phyloP scores from a whole-genome alignment of 768 basidiomycete species.

The Austroboletus eburneus region DNA sequence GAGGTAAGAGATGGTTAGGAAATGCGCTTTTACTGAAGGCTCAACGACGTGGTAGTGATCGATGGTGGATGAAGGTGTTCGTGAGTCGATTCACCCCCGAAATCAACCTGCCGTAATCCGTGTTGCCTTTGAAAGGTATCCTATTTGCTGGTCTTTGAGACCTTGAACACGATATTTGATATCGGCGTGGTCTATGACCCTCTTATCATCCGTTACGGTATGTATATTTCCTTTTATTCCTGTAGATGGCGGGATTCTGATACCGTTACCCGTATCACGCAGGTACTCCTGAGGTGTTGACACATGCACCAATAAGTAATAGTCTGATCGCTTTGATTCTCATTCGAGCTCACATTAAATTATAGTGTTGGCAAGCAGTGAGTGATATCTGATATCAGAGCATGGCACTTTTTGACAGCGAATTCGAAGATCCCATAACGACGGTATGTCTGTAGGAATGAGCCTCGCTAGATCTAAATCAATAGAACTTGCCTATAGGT shows the following conservation, averaged over 20 bases:
- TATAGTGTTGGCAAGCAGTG: conserved; percentile 13
- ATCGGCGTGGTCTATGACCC: conserved; percentile 44
- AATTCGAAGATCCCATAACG: conserved; percentile 37
- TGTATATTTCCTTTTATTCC: neutral
- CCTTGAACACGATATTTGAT: conserved; percentile 43
- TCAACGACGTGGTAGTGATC: conserved; percentile 33
- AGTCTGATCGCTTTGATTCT: neutral
- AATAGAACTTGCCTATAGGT: conserved; percentile 27
- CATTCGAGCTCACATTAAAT: conserved; percentile 16
- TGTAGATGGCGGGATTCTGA: neutral
- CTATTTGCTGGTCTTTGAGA: conserved; percentile 45
- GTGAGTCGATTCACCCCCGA: conserved; percentile 34
- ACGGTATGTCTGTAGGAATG: conserved; percentile 31
- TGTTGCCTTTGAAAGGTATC: conserved; percentile 31
- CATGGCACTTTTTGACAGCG: neutral
- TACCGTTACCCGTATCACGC: conserved; percentile 29
- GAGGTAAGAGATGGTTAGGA: conserved; percentile 21
- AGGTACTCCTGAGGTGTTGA: conserved; percentile 8
- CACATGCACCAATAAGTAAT: conserved; percentile 1
- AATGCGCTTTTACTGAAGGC: neutral
- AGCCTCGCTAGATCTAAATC: neutral
- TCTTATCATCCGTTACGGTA: conserved; percentile 46
- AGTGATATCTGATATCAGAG: neutral
- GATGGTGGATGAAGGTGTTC: conserved; percentile 41
- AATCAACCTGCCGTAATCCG: too few species aligned